These are phyloP conservation scores for Chlorella sorokiniana DNA, from an alignment of 139 green algal species.

Conservation along the genomic window DNA sequence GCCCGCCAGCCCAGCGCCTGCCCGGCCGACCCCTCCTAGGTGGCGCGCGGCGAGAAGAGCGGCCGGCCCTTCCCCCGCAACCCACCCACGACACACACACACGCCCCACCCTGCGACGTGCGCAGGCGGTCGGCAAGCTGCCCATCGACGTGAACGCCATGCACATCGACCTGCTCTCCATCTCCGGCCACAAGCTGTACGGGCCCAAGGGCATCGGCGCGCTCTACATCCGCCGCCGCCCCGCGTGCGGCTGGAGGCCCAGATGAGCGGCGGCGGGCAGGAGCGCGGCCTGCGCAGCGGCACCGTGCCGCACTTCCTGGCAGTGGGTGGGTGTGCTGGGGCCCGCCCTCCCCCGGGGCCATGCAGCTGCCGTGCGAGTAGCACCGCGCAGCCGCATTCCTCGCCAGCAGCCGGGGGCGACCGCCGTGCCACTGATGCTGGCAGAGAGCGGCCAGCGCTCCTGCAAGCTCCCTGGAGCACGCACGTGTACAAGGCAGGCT, in stretches of 20 bases:
- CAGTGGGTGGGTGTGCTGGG: conserved; percentile 68
- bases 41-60: no score
- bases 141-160: conserved; percentile 88
- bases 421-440: no score
- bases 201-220: conserved; percentile 95
- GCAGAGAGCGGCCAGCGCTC: no score
- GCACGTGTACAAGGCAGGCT: neutral
- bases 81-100: no score
- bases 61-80: no score
- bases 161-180: conserved; percentile 94
- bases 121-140: conserved; percentile 93
- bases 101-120: no score
- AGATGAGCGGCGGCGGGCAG: conserved; percentile 96
- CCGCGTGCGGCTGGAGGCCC: conserved; percentile 91
- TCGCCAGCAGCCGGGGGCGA: no score
- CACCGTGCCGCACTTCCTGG: conserved; percentile 85
- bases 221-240: conserved; percentile 93
- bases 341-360: neutral
- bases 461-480: no score
- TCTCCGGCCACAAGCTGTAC: conserved; percentile 98
- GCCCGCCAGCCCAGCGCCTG: no score
- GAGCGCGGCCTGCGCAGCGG: conserved; percentile 91
- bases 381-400: no score
- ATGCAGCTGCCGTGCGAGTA: neutral
- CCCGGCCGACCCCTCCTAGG: no score